A percentile compares a stretch with the other conserved stretches of the same genome.
Conservation (phyloP, 768 basidiomycete genomes). For the Naganishia antarctica region DNA sequence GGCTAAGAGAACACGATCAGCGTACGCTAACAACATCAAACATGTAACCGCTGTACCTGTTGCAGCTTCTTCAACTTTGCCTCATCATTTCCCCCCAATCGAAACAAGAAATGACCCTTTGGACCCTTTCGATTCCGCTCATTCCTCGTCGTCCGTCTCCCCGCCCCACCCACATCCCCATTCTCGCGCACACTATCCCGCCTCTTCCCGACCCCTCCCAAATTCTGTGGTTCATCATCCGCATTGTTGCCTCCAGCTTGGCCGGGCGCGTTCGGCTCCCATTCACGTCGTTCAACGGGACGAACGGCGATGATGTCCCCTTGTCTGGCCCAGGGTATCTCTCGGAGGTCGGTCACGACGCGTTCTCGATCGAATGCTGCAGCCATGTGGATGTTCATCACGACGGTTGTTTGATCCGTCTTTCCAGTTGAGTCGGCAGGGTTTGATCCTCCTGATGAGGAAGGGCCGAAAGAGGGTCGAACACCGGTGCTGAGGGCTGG, state of each 20-base stretch:
- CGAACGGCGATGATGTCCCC: conserved; percentile 31
- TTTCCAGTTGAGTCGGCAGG: background rate
- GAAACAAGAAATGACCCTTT: conserved; percentile 29
- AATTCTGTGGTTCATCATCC: too few relatives aligned
- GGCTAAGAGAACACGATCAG: background rate
- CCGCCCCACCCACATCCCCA: background rate
- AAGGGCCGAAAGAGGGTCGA: background rate
- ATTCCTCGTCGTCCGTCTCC: conserved; percentile 1
- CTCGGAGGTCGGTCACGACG: conserved; percentile 21
- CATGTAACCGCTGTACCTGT: conserved; percentile 64
- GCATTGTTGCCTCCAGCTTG: background rate
- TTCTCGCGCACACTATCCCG: background rate
- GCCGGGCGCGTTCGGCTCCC: conserved; percentile 4
- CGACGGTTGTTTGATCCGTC: conserved; percentile 7
- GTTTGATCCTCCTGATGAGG: background rate
- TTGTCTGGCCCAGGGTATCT: conserved; percentile 28
- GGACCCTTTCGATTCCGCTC: conserved; percentile 8
- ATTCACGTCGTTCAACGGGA: conserved; percentile 11
- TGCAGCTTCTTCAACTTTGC: conserved; percentile 50
- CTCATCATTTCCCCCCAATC: conserved; percentile 23
- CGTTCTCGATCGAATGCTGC: conserved; percentile 25
- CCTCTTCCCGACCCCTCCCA: background rate
- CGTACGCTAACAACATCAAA: conserved; percentile 64
- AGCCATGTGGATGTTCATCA: conserved; percentile 29
- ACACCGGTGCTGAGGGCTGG: background rate